These are phyloP conservation scores for Copromyces sp. DNA, from an alignment of 495 filamentous ascomycete species.

Conservation along the genomic window DNA sequence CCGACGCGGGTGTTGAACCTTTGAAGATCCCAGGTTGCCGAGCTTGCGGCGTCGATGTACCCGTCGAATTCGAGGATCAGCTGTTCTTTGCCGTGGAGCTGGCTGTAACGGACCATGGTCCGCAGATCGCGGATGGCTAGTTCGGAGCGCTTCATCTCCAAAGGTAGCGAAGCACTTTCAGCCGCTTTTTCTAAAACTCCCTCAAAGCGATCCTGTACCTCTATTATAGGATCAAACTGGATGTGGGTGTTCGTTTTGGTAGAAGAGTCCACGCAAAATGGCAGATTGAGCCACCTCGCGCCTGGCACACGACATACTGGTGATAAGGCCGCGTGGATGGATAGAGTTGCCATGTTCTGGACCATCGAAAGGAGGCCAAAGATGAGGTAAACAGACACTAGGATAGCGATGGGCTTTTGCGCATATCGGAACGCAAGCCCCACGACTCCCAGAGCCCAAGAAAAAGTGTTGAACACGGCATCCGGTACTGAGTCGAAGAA, in stretches of 20 bases:
- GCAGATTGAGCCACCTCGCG: conserved; percentile 42
- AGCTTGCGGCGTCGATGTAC: conserved; percentile 51
- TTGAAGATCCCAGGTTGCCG: conserved; percentile 47
- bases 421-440: conserved; percentile 38
- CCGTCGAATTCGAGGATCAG: conserved; percentile 56
- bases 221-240: conserved; percentile 58
- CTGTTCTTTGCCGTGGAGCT: conserved; percentile 41
- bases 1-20: conserved; percentile 61
- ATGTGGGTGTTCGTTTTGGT: conserved; percentile 16
- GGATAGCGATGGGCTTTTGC: conserved; percentile 45
- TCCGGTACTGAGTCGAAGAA: conserved; percentile 17
- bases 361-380: conserved; percentile 38
- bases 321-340: conserved; percentile 41
- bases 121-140: conserved; percentile 62
- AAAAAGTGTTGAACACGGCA: conserved; percentile 20
- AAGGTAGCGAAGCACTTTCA: conserved; percentile 47
- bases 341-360: conserved; percentile 41
- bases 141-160: conserved; percentile 63
- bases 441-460: conserved; percentile 41
- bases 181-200: conserved; percentile 51
- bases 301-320: conserved; percentile 59
- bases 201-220: conserved; percentile 55
- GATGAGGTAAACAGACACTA: conserved; percentile 42
- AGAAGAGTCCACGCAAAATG: conserved; percentile 43
- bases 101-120: conserved; percentile 46